phyloP scores from a whole-genome alignment of 805 yeast genomes.

The Brettanomyces naardenensis region DNA sequence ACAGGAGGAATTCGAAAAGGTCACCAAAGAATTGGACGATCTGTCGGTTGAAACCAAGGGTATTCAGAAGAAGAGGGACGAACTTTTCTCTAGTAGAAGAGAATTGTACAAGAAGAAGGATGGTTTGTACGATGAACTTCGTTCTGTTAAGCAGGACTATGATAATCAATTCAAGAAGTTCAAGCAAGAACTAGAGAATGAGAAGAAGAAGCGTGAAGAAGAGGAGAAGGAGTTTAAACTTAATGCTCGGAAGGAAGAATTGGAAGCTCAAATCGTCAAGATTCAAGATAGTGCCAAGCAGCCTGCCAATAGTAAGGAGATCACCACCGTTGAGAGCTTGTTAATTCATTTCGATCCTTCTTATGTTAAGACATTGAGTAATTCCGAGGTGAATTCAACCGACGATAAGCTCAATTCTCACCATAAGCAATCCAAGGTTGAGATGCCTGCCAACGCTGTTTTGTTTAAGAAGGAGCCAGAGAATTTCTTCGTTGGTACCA shows the following conservation, averaged over 20 bases:
- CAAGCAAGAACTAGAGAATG: constrained; percentile 59
- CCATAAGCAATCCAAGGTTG: constrained; percentile 37
- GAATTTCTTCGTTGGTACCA: constrained; percentile 47
- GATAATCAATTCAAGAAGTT: constrained; percentile 69
- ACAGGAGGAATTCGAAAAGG: constrained; percentile 58
- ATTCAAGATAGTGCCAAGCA: constrained; percentile 59
- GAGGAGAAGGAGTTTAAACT: constrained; percentile 49
- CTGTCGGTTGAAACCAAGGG: constrained; percentile 53
- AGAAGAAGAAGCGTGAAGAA: constrained; percentile 58
- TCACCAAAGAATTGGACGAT: constrained; percentile 63
- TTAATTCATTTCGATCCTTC: constrained; percentile 72
- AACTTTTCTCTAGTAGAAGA: constrained; percentile 56
- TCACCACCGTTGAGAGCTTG: constrained; percentile 65
- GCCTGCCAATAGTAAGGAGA: constrained; percentile 82
- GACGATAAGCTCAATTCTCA: constrained; percentile 11
- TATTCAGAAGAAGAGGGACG: constrained; percentile 58
- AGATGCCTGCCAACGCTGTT: constrained; percentile 56
- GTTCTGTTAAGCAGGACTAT: constrained; percentile 63
- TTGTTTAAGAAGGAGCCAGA: constrained; percentile 47
- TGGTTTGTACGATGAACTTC: constrained; percentile 57
- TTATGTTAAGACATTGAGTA: constrained; percentile 48
- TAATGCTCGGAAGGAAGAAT: constrained; percentile 44
- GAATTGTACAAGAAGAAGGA: constrained; percentile 62
- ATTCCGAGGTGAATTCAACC: constrained; percentile 6
- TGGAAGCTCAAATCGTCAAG: constrained; percentile 54